These are phyloP conservation scores for Xylaria bambusicola DNA, from an alignment of 495 filamentous ascomycete genomes.

Conservation along the genomic window DNA sequence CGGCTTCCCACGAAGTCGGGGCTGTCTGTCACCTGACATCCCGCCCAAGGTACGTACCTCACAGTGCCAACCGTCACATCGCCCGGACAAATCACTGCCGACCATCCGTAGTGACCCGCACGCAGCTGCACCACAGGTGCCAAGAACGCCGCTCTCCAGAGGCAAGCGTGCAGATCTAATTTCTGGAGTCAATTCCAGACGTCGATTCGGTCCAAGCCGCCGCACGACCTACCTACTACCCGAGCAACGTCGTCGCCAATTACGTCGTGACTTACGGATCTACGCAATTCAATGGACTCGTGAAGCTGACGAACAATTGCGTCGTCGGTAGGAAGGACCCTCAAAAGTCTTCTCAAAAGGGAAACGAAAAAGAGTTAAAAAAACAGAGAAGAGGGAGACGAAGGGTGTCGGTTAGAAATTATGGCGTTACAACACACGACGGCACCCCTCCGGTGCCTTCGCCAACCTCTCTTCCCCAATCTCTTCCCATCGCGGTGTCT, in stretches of 20 bases:
- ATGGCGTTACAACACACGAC: not conserved
- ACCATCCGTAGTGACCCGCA: not conserved
- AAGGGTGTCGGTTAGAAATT: too few relatives aligned
- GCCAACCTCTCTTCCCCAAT: conserved; percentile 10
- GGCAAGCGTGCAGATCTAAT: not conserved
- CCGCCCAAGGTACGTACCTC: too few relatives aligned
- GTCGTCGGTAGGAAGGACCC: not conserved
- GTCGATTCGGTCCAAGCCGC: not conserved
- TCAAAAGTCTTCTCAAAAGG: too few relatives aligned
- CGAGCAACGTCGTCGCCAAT: not conserved
- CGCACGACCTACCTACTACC: not conserved
- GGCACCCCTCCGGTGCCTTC: conserved; percentile 21
- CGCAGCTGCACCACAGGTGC: not conserved
- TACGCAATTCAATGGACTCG: not conserved
- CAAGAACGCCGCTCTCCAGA: not conserved
- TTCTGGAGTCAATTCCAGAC: conserved; percentile 2
- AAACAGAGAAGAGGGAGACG: not conserved
- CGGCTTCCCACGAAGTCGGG: too few relatives aligned
- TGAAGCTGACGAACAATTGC: not conserved
- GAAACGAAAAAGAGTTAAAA: not conserved
- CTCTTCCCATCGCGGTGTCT: conserved; percentile 12
- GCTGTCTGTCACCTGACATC: too few relatives aligned
- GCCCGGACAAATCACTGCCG: conserved; percentile 5
- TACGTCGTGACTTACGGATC: not conserved
- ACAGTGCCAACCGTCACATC: too few relatives aligned